A percentile compares a stretch with the other conserved stretches of the same genome.
phyloP scores from a whole-genome alignment of 2,329 filamentous ascomycete genomes.

The Exophiala bonariae region DNA sequence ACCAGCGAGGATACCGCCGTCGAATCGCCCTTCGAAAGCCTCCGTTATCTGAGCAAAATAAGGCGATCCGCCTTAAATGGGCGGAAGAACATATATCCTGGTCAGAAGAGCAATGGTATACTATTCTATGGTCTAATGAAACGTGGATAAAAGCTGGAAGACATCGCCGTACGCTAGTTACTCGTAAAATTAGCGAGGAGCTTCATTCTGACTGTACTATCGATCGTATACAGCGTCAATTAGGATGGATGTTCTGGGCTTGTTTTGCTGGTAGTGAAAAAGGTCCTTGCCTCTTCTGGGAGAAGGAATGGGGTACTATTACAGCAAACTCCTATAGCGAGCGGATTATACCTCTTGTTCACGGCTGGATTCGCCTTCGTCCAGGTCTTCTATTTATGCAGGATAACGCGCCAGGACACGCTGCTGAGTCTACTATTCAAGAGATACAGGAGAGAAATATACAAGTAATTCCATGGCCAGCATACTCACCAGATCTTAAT shows the following conservation, averaged over 20 bases:
- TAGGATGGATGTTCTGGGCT: slow-evolving; percentile 34
- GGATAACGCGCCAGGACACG: slow-evolving; percentile 20
- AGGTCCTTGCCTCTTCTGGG: slow-evolving; percentile 32
- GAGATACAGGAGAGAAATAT: slow-evolving; percentile 10
- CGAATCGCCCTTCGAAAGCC: slow-evolving; percentile 2
- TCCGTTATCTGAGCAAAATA: not conserved
- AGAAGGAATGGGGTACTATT: slow-evolving; percentile 34
- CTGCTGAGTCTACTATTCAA: not conserved
- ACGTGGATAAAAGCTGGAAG: slow-evolving; percentile 21
- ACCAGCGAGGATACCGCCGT: not conserved
- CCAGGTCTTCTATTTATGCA: slow-evolving; percentile 17
- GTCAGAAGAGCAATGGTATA: slow-evolving; percentile 3
- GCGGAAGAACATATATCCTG: slow-evolving; percentile 6
- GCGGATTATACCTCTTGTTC: slow-evolving; percentile 21
- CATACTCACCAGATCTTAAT: slow-evolving; percentile 23
- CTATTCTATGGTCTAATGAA: slow-evolving; percentile 26
- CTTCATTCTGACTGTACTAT: slow-evolving; percentile 27
- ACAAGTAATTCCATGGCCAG: slow-evolving; percentile 13
- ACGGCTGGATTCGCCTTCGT: slow-evolving; percentile 10
- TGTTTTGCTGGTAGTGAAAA: slow-evolving; percentile 30
- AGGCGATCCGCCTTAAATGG: not conserved
- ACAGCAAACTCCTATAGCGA: slow-evolving; percentile 26
- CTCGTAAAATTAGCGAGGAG: slow-evolving; percentile 22
- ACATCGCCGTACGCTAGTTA: slow-evolving; percentile 23
- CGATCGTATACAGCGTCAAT: slow-evolving; percentile 23